phyloP scores from a whole-genome alignment of 805 yeast genomes.

The Diddensiella caesifluorescens region DNA sequence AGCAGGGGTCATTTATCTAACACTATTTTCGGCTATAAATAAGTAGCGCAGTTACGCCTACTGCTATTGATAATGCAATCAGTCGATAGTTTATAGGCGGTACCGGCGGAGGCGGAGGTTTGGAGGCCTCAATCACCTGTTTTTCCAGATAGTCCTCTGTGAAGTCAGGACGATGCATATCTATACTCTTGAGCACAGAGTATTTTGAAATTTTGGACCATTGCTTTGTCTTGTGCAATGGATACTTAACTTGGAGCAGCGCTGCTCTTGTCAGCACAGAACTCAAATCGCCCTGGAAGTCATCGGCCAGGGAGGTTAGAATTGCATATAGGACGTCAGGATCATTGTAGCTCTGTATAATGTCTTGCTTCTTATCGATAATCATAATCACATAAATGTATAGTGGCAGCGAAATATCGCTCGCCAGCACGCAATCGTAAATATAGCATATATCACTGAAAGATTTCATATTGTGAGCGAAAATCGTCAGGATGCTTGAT shows the following conservation, averaged over 20 bases:
- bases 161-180: neutral
- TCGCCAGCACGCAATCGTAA: slow-evolving; percentile 64
- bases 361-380: slow-evolving; percentile 32
- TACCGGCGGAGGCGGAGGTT: neutral
- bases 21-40: neutral
- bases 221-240: slow-evolving; percentile 18
- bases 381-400: slow-evolving; percentile 57
- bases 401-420: slow-evolving; percentile 47
- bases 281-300: slow-evolving; percentile 16
- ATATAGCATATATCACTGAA: slow-evolving; percentile 48
- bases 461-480: slow-evolving; percentile 61
- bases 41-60: slow-evolving; percentile 16
- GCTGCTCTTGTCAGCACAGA: slow-evolving; percentile 23
- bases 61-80: slow-evolving; percentile 12
- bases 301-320: slow-evolving; percentile 29
- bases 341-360: slow-evolving; percentile 35
- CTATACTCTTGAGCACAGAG: slow-evolving; percentile 32
- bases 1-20: neutral
- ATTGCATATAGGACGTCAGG: slow-evolving; percentile 40
- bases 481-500: slow-evolving; percentile 72
- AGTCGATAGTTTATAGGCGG: slow-evolving; percentile 5
- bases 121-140: slow-evolving; percentile 1
- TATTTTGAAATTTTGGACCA: slow-evolving; percentile 28
- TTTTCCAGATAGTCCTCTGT: neutral
- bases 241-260: slow-evolving; percentile 19